Percentiles rank a stretch among this genome's conserved stretches.
These are phyloP conservation scores for Agaricus sinodeliciosus DNA, from an alignment of 768 basidiomycete genomes.

Conservation along the genomic window DNA sequence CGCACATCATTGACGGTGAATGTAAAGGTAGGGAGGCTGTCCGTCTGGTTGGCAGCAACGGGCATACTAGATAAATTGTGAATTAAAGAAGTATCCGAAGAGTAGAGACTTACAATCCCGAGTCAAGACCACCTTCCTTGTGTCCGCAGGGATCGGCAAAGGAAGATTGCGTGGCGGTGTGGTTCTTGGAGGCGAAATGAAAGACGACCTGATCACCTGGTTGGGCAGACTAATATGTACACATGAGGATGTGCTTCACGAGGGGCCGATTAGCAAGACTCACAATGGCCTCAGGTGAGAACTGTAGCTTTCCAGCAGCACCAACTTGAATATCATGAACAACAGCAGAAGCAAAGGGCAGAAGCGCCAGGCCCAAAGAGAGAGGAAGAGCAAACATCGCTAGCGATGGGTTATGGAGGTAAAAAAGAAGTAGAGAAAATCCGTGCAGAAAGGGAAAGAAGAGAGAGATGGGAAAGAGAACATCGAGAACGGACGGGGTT, in stretches of 20 bases:
- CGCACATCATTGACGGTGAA: slow-evolving; percentile 42
- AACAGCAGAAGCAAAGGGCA: slow-evolving; percentile 42
- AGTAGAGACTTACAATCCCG: slow-evolving; percentile 44
- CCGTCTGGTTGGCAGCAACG: slow-evolving; percentile 45
- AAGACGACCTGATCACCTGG: slow-evolving; percentile 56
- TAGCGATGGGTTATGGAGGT: slow-evolving; percentile 31
- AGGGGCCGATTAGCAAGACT: slow-evolving; percentile 13
- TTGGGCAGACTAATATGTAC: slow-evolving; percentile 30
- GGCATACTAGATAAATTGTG: slow-evolving; percentile 33
- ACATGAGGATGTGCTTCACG: not conserved
- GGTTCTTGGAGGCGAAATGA: slow-evolving; percentile 54
- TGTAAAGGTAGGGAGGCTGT: slow-evolving; percentile 42
- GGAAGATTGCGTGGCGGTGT: slow-evolving; percentile 45
- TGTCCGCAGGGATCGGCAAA: slow-evolving; percentile 48
- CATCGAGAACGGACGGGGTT: slow-evolving; percentile 4
- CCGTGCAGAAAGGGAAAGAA: slow-evolving; percentile 17
- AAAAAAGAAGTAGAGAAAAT: slow-evolving; percentile 20
- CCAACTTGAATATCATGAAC: slow-evolving; percentile 52
- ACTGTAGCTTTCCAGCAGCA: slow-evolving; percentile 32
- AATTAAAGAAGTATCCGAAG: slow-evolving; percentile 7
- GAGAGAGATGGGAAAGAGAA: slow-evolving; percentile 21
- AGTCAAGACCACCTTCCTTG: slow-evolving; percentile 46
- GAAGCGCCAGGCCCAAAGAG: slow-evolving; percentile 41
- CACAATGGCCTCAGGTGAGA: slow-evolving; percentile 49
- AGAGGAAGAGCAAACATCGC: slow-evolving; percentile 37